These are phyloP conservation scores for Ziziphus jujuba DNA, from an alignment of 306 rosid genomes.

Conservation along the genomic window DNA sequence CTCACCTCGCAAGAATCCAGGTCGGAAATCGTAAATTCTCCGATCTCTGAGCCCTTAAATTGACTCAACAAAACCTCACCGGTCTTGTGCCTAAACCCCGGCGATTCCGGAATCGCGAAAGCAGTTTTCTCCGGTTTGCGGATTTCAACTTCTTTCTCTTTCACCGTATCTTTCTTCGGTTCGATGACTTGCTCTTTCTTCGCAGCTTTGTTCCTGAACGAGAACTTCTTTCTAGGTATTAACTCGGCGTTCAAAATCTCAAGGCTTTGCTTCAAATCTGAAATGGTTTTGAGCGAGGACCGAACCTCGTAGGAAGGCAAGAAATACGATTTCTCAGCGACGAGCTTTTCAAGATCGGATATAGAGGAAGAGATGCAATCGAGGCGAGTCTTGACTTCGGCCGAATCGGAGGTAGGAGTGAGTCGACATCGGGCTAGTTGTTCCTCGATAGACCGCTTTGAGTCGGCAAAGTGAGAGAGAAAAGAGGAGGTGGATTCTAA, in stretches of 20 bases:
- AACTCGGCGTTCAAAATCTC: constrained; percentile 45
- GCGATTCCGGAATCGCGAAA: constrained; percentile 47
- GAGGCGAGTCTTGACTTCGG: constrained; percentile 49
- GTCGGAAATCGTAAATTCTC: constrained; percentile 75
- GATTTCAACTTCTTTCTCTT: constrained; percentile 11
- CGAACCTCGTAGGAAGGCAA: constrained; percentile 81
- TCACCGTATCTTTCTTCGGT: constrained; percentile 15
- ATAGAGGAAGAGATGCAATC: constrained; percentile 59
- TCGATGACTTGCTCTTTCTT: constrained; percentile 43
- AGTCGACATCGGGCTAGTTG: constrained; percentile 43
- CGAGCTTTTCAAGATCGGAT: constrained; percentile 71
- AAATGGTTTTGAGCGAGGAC: constrained; percentile 62
- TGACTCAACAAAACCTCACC: constrained; percentile 47
- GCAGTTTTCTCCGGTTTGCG: constrained; percentile 15
- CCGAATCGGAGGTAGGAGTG: constrained; percentile 22
- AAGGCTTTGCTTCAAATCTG: constrained; percentile 57
- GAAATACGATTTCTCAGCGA: constrained; percentile 72
- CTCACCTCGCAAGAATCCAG: constrained; percentile 87
- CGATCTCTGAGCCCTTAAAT: constrained; percentile 54
- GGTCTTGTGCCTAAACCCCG: constrained; percentile 53
- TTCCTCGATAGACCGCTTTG: constrained; percentile 53
- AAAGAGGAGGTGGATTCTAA: constrained; percentile 58
- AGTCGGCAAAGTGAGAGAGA: constrained; percentile 53
- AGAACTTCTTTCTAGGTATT: constrained; percentile 72
- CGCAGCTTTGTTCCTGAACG: constrained; percentile 56